These are phyloP conservation scores for Vitis hybrid DNA, from an alignment of 177 flowering plant genomes.

Conservation along the genomic window DNA sequence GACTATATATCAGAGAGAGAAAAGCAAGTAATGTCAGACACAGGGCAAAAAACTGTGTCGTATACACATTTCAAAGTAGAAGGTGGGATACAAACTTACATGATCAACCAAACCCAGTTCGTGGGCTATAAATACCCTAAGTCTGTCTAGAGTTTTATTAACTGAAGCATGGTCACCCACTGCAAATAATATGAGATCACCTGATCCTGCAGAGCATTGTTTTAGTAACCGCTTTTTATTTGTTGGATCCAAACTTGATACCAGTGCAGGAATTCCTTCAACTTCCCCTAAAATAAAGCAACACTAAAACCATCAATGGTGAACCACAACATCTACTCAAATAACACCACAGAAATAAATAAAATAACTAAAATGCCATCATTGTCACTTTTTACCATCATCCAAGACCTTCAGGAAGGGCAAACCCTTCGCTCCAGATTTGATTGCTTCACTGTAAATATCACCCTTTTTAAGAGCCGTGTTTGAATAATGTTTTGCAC, in stretches of 20 bases:
- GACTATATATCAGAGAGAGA: constrained; percentile 44
- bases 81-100: constrained; percentile 42
- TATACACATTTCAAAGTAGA: neutral
- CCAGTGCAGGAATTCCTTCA: constrained; percentile 84
- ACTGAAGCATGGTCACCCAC: constrained; percentile 68
- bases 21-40: constrained; percentile 4
- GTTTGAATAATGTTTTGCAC: constrained; percentile 76
- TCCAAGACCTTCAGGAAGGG: constrained; percentile 85
- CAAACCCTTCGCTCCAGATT: constrained; percentile 94
- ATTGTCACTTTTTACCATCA: constrained; percentile 47
- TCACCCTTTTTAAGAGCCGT: constrained; percentile 92
- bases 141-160: constrained; percentile 79
- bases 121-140: constrained; percentile 65
- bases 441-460: constrained; percentile 73
- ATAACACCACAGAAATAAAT: neutral
- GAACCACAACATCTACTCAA: neutral
- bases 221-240: constrained; percentile 48
- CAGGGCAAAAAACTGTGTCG: neutral
- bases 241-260: constrained; percentile 55
- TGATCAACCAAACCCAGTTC: constrained; percentile 71
- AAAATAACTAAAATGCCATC: neutral
- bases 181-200: constrained; percentile 92
- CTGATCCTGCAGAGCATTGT: constrained; percentile 61
- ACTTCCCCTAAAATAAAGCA: constrained; percentile 45
- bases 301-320: constrained; percentile 6